phyloP scores from a whole-genome alignment of 1,284 basidiomycete species.

The Puccinia coronata region DNA sequence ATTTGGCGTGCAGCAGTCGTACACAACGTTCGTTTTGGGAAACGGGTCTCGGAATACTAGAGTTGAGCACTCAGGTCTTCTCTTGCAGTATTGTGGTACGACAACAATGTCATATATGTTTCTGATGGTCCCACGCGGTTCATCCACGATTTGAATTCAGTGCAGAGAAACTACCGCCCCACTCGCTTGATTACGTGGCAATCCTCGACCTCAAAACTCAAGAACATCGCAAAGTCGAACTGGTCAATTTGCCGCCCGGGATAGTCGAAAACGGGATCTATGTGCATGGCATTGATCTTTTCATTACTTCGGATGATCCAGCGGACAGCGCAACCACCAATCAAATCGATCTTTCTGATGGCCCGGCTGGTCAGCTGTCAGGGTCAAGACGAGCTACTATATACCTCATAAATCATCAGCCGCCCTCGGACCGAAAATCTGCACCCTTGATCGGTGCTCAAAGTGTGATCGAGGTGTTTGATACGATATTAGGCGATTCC shows the following conservation, averaged over 20 bases:
- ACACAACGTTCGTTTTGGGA: slow-evolving; percentile 25
- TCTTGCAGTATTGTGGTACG: not conserved
- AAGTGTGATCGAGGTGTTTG: slow-evolving; percentile 44
- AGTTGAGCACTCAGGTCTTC: slow-evolving; percentile 13
- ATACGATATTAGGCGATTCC: slow-evolving; percentile 25
- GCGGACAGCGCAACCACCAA: not conserved
- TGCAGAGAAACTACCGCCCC: slow-evolving; percentile 20
- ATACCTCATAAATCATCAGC: slow-evolving; percentile 43
- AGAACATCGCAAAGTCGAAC: slow-evolving; percentile 16
- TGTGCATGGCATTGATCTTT: slow-evolving; percentile 39
- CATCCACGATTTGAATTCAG: not conserved
- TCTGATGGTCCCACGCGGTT: not conserved
- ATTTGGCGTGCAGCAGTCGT: slow-evolving; percentile 38
- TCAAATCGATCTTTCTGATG: slow-evolving; percentile 26
- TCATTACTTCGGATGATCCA: slow-evolving; percentile 8
- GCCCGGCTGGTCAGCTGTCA: not conserved
- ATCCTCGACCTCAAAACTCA: slow-evolving; percentile 42
- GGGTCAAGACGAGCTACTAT: slow-evolving; percentile 27
- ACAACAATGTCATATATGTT: not conserved
- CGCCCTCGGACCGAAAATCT: slow-evolving; percentile 2
- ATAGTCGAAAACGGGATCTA: slow-evolving; percentile 23
- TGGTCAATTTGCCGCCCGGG: slow-evolving; percentile 33
- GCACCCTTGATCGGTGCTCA: slow-evolving; percentile 23
- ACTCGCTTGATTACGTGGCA: slow-evolving; percentile 23
- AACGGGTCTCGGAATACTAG: slow-evolving; percentile 4